Conservation (phyloP, 2,329 filamentous ascomycete species). For the Verticillium klebahnii region DNA sequence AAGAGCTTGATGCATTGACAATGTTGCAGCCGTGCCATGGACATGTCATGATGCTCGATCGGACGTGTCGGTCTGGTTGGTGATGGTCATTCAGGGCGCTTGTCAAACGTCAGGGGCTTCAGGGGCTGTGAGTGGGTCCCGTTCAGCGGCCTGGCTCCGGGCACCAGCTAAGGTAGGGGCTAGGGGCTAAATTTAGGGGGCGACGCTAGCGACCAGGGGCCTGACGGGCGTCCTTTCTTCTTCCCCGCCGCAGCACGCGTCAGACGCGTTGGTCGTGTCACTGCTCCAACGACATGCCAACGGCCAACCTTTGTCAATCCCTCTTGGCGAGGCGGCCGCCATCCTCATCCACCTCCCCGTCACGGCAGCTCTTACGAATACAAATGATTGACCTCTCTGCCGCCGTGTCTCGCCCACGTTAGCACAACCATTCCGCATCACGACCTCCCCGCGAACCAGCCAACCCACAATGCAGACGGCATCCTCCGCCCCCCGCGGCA, state of each 20-base stretch:
- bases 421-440: constrained; percentile 8
- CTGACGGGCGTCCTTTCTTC: not conserved
- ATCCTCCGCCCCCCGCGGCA: not conserved
- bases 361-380: not conserved
- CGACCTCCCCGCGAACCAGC: not conserved
- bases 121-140: not conserved
- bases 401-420: constrained; percentile 17
- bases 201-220: too few relatives aligned
- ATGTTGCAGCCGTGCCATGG: not conserved
- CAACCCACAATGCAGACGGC: not conserved
- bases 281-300: not conserved
- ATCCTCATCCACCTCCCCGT: not conserved
- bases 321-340: not conserved
- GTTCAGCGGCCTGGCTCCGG: too few relatives aligned
- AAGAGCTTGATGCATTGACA: not conserved
- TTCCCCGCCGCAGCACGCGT: not conserved
- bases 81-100: not conserved
- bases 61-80: not conserved
- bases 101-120: not conserved
- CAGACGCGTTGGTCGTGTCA: not conserved
- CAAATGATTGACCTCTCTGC: not conserved
- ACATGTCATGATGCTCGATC: too few relatives aligned
- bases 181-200: too few relatives aligned
- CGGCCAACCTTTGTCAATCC: not conserved
- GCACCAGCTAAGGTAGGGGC: too few relatives aligned